Base-by-base conservation (phyloP, 495 filamentous ascomycete genomes). In the Xylaria curta region DNA sequence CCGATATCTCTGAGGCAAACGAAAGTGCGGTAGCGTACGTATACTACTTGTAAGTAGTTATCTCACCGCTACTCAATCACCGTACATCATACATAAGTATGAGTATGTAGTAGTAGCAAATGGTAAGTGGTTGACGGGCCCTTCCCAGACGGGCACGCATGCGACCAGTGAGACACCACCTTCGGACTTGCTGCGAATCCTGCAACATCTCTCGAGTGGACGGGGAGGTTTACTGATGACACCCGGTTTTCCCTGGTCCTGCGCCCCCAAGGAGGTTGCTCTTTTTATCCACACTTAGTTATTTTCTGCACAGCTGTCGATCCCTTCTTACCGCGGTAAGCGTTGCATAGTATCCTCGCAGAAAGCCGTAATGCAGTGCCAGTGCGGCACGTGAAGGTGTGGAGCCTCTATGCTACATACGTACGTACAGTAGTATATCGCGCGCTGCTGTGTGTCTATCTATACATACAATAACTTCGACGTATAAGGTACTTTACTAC, bases 311-410 rank as follows among this genome's bases (percentile, higher is more conserved):
- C 49, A 1, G 33, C 21, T 21, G 49, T 13, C 49, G 65, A 67
- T 67, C 49, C 65, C 10, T 67, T 21, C 65, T 42, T 40, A 26
- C 49, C n/a, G 36, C 65, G 65, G 65, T 56, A 67, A 67, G 65
- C 49, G 65, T 56, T n/a, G 36, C 65, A 56, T 67, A 60, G 58
- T 44, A n/a, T 67, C n/a, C 49, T 67, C 65, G 44, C 46, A 53
- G 46, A 47, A 66, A 63, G 28, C 68, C 47, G 60, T 64, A 26
- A 70, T 70, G 68, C 68, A 70, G 46, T 53, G 26, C 36, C 66
- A 59, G 68, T 63, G 51, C 59, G 40, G 68, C 68, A 70, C 68
- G 68, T 70, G 68, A 64, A 70, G 42, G 47, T 21, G 61, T 64
- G 68, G 46, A 10, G 4, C 33, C 12, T 42, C 15, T 0, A 3